A percentile compares a stretch with the other conserved stretches of the same genome.
These are phyloP conservation scores for Paramecium pentaurelia DNA, from an alignment of 73 alveolate species.

Conservation along the genomic window DNA sequence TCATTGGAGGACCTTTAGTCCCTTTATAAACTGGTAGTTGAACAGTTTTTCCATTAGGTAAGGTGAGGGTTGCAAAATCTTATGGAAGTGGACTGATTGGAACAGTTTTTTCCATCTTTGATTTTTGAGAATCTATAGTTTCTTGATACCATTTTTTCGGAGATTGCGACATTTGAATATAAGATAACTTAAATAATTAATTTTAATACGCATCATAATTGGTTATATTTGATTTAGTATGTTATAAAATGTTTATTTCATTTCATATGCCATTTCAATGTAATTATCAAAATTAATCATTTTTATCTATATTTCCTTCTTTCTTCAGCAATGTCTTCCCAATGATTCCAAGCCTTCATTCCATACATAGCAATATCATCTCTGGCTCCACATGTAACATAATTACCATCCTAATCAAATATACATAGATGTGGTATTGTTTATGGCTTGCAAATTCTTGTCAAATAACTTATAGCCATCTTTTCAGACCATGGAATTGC, in stretches of 20 bases:
- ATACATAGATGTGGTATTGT: conserved; percentile 40
- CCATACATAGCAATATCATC: conserved; percentile 21
- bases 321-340: conserved; percentile 42
- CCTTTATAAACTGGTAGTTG: conserved; percentile 75
- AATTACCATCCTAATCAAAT: not conserved
- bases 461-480: not conserved
- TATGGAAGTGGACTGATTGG: conserved; percentile 6
- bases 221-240: not conserved
- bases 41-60: conserved; percentile 75
- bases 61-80: conserved; percentile 53
- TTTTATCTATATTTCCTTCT: not conserved
- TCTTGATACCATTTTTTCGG: not conserved
- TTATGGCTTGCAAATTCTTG: not conserved
- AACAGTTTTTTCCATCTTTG: conserved; percentile 17
- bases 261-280: not conserved
- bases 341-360: conserved; percentile 8
- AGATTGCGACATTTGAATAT: not conserved
- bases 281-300: not conserved
- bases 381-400: conserved; percentile 15
- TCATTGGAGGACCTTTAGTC: conserved; percentile 74
- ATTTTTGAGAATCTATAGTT: conserved; percentile 21
- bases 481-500: conserved; percentile 65
- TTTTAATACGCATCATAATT: not conserved
- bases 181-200: not conserved
- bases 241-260: not conserved